A percentile compares a stretch with the other conserved stretches of the same genome.
Evolutionary conservation across 345 rosid genomes (phyloP).

Genomic region (Excoecaria cochinchinensis): DNA sequence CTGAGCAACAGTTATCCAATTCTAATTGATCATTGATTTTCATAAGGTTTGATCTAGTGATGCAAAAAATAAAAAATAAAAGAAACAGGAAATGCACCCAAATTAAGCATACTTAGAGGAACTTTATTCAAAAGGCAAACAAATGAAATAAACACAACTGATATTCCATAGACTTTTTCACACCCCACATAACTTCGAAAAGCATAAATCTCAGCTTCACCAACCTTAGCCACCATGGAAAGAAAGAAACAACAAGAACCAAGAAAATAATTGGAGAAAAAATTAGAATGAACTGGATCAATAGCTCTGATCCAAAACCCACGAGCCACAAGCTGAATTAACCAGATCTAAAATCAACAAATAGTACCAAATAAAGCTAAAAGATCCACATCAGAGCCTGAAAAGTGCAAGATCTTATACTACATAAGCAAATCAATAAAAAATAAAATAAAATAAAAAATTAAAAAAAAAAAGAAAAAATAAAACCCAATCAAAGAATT

Average conservation of each 20-base stretch:
- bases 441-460: no score
- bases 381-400: neutral
- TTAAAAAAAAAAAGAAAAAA: no score
- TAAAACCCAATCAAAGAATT: slow-evolving; percentile 2
- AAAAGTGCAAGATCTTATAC: slow-evolving; percentile 7
- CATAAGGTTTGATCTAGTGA: neutral
- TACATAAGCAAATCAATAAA: neutral
- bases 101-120: neutral
- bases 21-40: no score
- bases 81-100: neutral
- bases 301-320: neutral
- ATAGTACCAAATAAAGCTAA: neutral
- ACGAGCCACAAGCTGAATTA: neutral
- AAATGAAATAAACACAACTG: slow-evolving; percentile 9
- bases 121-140: slow-evolving; percentile 15
- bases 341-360: slow-evolving; percentile 16
- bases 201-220: slow-evolving; percentile 22
- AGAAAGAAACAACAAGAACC: neutral
- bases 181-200: slow-evolving; percentile 1
- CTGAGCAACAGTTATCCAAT: no score
- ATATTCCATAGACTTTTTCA: slow-evolving; percentile 6
- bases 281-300: slow-evolving; percentile 7
- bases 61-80: neutral
- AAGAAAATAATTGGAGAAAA: neutral
- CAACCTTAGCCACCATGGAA: slow-evolving; percentile 18